Evolutionary conservation across 148 eudicot genomes (phyloP), one percentile per base, ranked within the genome.

Genomic region (Polygonum aviculare): DNA sequence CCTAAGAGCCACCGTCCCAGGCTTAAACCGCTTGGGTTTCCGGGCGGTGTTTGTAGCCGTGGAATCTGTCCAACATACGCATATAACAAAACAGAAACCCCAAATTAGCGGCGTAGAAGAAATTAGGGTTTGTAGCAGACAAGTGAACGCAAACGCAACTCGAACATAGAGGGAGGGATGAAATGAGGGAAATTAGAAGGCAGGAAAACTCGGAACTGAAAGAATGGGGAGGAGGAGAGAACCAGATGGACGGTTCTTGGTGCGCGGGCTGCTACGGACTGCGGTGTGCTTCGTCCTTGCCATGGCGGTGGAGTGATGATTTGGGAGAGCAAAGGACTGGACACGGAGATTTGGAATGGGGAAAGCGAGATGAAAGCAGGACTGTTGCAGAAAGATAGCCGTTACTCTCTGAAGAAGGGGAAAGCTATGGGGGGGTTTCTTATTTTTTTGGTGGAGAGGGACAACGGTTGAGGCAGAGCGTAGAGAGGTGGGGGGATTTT

Each of bases 1-100:
- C 69, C 80, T 41, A 14, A 78, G 45, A 12, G 80, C 75, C 2
- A 78, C 80, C 10, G 76, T 72, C 8, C 80, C 80, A 31, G 70
- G 80, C 44, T 48, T 52, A 39, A 6, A 8, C 18, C 70, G 51
- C 51, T 2, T 26, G 6, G 78, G 49, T 70, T 77, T 77, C 52
- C 75, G 69, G 36, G 69, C 4, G 33, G 2, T 7, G 9, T 21
- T 57, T 10, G 38, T 12, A 63, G 69, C 35, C 69, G 69, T 33
- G 11, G 69, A 33, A 31, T 31, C 69, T 63, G 69, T 15, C 39
- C 38, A 22, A 57, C 35, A 26, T 1, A 14, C 31, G 31, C 31
- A 26, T 1, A 26, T 26, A 51, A 16, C 19, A 51, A 4, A 3
- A 63, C 11, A 3, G 14, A 12, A 33, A 4, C 31, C 63, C 31